Evolutionary conservation across 805 yeast genomes (phyloP), one percentile per base, ranked within the genome.

Genomic region (Candida nonsorbophila): DNA sequence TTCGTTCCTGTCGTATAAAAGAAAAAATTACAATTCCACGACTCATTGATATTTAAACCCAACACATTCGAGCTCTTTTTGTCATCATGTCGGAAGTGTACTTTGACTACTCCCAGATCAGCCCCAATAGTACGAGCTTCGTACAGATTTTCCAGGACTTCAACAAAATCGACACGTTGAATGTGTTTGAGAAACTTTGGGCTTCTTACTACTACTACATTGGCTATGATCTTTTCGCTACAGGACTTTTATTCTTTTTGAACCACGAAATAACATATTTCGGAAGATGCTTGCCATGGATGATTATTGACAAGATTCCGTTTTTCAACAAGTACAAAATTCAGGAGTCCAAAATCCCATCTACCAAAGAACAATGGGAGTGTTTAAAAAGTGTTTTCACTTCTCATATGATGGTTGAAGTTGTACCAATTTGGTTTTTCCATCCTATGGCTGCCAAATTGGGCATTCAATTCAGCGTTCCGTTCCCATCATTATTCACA

Each of bases 261-360:
- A 59, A 68, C 11, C 80, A 74, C 41, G 80, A 74, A 41, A 9
- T 72, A n/a, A 64, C 67, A 52, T 74, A 74, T 44, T 74, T 74
- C 41, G 78, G 77, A 10, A 60, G 80, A 48, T 74, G 77, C 44
- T 35, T 74, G 5, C 80, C 80, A 7, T 74, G 79, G 79, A 68
- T 58, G 40, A 58, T 74, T 10, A 68, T 74, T 30, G 79, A 70
- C 39, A 60, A 62, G 36, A 70, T 69, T 11, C 73, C 76, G 5
- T 72, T 56, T 42, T 74, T 74, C 53, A 54, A 62, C 36, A 59
- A 53, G 41, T 74, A 67, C 62, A 74, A 73, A 47, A 69, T 74
- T 33, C 80, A 74, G 45, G 74, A 70, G 6, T 51, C 62, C 12
- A 69, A 72, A 38, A 45, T 72, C 14, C 79, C 79, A 6, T 56